These are phyloP conservation scores for Candida sojae DNA, from an alignment of 1,139 yeast genomes.

Conservation along the genomic window DNA sequence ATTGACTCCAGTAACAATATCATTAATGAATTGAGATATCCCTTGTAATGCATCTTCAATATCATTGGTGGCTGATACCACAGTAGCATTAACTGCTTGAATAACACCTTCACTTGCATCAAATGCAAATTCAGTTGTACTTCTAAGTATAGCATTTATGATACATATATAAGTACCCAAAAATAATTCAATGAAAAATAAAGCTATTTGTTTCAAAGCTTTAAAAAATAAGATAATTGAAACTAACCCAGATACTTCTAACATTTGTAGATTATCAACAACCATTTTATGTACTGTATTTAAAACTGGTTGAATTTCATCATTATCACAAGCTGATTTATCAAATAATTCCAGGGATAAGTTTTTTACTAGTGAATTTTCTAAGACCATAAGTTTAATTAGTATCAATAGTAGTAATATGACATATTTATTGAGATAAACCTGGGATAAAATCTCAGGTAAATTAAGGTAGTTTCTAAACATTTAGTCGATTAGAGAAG, in stretches of 20 bases:
- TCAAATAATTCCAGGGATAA: slow-evolving; percentile 33
- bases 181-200: slow-evolving; percentile 69
- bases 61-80: slow-evolving; percentile 54
- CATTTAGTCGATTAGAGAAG: slow-evolving; percentile 5
- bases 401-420: slow-evolving; percentile 45
- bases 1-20: slow-evolving; percentile 34
- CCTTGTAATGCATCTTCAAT: slow-evolving; percentile 64
- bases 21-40: slow-evolving; percentile 53
- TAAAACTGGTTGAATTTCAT: slow-evolving; percentile 14
- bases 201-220: slow-evolving; percentile 58
- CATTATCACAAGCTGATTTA: slow-evolving; percentile 24
- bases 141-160: slow-evolving; percentile 69
- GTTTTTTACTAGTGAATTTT: slow-evolving; percentile 36
- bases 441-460: slow-evolving; percentile 54
- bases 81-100: slow-evolving; percentile 58
- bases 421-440: slow-evolving; percentile 60
- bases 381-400: slow-evolving; percentile 52
- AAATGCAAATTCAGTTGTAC: slow-evolving; percentile 70
- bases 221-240: slow-evolving; percentile 11
- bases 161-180: slow-evolving; percentile 88
- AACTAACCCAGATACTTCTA: slow-evolving; percentile 12
- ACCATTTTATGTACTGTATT: slow-evolving; percentile 13
- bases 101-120: slow-evolving; percentile 70
- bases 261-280: slow-evolving; percentile 10
- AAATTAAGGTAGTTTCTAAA: slow-evolving; percentile 26